These are phyloP conservation scores for Picea abies DNA, from an alignment of 83 land plant species.

Conservation along the genomic window DNA sequence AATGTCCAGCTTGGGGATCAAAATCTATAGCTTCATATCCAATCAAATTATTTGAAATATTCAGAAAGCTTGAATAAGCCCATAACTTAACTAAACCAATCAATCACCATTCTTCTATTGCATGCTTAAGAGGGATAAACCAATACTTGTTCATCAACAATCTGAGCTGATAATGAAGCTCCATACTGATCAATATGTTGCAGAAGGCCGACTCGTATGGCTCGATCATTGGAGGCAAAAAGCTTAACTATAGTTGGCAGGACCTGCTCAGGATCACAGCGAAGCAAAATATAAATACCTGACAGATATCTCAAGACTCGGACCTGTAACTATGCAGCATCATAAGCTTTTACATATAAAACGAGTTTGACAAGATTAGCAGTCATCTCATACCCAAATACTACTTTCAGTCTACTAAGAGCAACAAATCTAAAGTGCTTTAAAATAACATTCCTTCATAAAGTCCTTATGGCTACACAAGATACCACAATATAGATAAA, in stretches of 20 bases:
- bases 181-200: conserved; percentile 98
- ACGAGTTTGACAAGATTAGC: neutral
- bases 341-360: neutral
- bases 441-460: neutral
- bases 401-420: neutral
- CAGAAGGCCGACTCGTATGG: conserved; percentile 85
- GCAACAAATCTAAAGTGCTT: neutral
- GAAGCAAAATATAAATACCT: neutral
- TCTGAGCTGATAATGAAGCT: conserved; percentile 74
- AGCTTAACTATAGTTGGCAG: conserved; percentile 94
- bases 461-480: neutral
- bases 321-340: neutral
- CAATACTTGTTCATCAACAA: conserved; percentile 98
- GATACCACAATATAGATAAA: conserved; percentile 3
- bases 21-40: neutral
- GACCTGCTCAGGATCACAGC: conserved; percentile 47
- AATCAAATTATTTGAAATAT: neutral
- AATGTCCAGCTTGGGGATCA: neutral
- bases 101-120: neutral
- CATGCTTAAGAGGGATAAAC: too few species aligned
- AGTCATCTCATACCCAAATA: conserved; percentile 4
- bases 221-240: conserved; percentile 93
- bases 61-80: neutral
- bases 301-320: neutral
- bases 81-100: neutral